phyloP scores from a whole-genome alignment of 306 rosid genomes.

The Dicorynia guianensis region DNA sequence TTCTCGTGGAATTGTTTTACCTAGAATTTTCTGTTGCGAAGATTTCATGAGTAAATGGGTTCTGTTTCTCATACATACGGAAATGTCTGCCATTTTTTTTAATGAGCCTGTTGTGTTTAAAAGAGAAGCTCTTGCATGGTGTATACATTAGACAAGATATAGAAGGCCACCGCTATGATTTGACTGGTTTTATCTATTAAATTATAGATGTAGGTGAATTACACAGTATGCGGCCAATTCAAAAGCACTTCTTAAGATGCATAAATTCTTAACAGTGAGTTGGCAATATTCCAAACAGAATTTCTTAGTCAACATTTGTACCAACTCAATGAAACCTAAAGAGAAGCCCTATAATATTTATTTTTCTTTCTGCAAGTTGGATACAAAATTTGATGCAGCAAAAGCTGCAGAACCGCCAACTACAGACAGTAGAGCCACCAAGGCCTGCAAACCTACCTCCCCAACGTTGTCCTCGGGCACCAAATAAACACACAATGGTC shows the following conservation, averaged over 20 bases:
- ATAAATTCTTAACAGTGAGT: not conserved
- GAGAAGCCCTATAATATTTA: conserved; percentile 33
- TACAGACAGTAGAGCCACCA: conserved; percentile 59
- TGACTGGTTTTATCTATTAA: not conserved
- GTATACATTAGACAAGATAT: not conserved
- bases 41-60: conserved; percentile 38
- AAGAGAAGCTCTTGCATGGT: not conserved
- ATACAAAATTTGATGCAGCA: conserved; percentile 86
- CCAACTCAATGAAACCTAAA: no score
- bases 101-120: not conserved
- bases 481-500: conserved; percentile 74
- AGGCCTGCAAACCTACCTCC: conserved; percentile 60
- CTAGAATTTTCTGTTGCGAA: conserved; percentile 6
- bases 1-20: not conserved
- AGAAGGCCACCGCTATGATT: not conserved
- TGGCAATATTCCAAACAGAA: not conserved
- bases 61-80: conserved; percentile 14
- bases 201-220: not conserved
- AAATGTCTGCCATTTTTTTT: conserved; percentile 15
- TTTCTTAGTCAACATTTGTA: not conserved
- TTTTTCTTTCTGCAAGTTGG: conserved; percentile 75
- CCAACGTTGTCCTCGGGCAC: conserved; percentile 85
- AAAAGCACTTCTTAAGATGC: no score
- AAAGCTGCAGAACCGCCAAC: conserved; percentile 83
- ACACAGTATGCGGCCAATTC: no score